These are phyloP conservation scores for Asterophora lycoperdoides DNA, from an alignment of 768 basidiomycete species.

Conservation along the genomic window DNA sequence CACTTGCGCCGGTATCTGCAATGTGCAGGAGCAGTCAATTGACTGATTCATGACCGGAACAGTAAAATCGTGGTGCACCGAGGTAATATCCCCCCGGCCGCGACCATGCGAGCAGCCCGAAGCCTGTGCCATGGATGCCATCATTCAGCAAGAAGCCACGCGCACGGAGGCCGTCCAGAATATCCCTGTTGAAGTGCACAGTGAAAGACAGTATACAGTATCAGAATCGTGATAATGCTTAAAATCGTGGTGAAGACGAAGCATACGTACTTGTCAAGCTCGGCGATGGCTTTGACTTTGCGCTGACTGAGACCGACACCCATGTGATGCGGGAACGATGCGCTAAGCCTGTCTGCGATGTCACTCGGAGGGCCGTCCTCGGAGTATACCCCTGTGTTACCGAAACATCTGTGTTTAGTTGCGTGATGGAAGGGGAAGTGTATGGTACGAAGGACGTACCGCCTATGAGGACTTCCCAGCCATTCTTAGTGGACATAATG, in stretches of 20 bases:
- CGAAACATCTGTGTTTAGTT: not conserved
- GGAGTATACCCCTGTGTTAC: slow-evolving; percentile 34
- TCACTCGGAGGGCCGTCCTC: slow-evolving; percentile 47
- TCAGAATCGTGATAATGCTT: no score
- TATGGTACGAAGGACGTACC: slow-evolving; percentile 10
- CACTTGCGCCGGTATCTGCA: slow-evolving; percentile 49
- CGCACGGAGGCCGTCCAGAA: slow-evolving; percentile 52
- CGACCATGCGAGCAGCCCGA: slow-evolving; percentile 42
- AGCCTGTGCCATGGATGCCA: slow-evolving; percentile 51
- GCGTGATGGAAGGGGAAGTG: not conserved
- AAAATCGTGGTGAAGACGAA: not conserved
- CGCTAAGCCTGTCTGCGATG: slow-evolving; percentile 45
- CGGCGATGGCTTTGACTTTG: slow-evolving; percentile 38
- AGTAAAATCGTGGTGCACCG: slow-evolving; percentile 30
- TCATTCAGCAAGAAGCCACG: slow-evolving; percentile 53
- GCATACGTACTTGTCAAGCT: slow-evolving; percentile 47
- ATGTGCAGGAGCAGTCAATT: no score
- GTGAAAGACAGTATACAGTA: no score
- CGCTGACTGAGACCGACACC: slow-evolving; percentile 28
- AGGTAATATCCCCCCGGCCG: slow-evolving; percentile 66
- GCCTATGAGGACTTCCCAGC: slow-evolving; percentile 20
- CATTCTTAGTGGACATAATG: slow-evolving; percentile 18
- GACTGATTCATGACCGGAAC: no score
- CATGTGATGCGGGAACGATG: slow-evolving; percentile 41
- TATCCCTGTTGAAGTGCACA: slow-evolving; percentile 32